A percentile compares a stretch with the other conserved stretches of the same genome.
Conservation (phyloP, 768 basidiomycete species). For the Pleurotus citrinopileatus region DNA sequence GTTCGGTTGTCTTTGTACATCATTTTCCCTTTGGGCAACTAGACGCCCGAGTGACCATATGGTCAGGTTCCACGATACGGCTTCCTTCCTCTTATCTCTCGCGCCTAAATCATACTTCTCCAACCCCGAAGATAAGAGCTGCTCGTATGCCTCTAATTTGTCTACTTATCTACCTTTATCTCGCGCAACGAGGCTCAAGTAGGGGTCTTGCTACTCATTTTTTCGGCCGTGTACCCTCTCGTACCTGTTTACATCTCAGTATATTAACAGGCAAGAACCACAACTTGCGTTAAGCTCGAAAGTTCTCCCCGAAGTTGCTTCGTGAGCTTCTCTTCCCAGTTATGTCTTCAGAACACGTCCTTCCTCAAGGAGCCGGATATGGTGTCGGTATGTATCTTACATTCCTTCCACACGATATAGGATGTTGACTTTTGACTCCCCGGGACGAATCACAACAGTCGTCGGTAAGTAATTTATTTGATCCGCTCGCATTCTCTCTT, state of each 20-base stretch:
- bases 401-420: neutral
- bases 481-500: neutral
- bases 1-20: neutral
- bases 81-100: neutral
- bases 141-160: neutral
- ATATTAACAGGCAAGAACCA: neutral
- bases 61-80: neutral
- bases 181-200: neutral
- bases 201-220: neutral
- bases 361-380: constrained; percentile 85
- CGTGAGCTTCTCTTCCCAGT: neutral
- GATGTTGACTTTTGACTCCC: neutral
- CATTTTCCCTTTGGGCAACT: neutral
- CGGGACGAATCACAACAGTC: constrained; percentile 1
- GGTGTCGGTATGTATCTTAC: constrained; percentile 33
- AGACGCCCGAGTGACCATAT: neutral
- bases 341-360: constrained; percentile 27
- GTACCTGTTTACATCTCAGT: neutral
- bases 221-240: neutral
- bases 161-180: neutral
- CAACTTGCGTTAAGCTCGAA: too few species aligned
- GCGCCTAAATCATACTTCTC: neutral
- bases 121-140: neutral
- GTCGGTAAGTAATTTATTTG: constrained; percentile 8
- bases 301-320: neutral